phyloP scores from a whole-genome alignment of 2,329 filamentous ascomycete genomes.

The Ophiocordyceps robertsii region DNA sequence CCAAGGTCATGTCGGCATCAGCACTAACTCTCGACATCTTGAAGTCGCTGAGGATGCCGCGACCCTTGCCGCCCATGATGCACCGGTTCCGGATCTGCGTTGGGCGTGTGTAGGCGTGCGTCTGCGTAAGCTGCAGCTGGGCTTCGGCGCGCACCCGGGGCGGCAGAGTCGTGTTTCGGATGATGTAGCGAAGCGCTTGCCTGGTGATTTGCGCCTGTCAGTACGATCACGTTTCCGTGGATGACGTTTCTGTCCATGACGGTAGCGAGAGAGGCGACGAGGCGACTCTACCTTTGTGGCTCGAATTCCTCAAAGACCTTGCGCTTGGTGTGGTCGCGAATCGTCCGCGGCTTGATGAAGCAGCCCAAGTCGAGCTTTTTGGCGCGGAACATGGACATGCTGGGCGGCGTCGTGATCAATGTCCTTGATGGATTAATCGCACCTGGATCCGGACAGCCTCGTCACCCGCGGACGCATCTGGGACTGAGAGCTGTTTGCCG shows the following conservation, averaged over 20 bases:
- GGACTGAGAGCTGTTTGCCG: too few species aligned
- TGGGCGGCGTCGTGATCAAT: conserved; percentile 16
- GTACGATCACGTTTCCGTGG: neutral
- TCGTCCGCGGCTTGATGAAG: conserved; percentile 72
- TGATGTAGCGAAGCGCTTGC: conserved; percentile 85
- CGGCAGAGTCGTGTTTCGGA: conserved; percentile 81
- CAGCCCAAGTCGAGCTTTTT: conserved; percentile 85
- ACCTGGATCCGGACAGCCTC: too few species aligned
- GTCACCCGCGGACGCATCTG: too few species aligned
- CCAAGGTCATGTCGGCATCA: neutral
- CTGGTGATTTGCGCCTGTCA: conserved; percentile 28
- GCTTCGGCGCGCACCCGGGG: conserved; percentile 75
- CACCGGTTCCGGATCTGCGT: conserved; percentile 94
- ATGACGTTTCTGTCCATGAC: too few species aligned
- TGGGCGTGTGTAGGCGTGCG: conserved; percentile 89
- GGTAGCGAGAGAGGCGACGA: neutral
- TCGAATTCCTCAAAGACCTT: conserved; percentile 82
- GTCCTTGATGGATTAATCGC: too few species aligned
- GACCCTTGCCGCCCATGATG: conserved; percentile 77
- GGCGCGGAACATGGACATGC: conserved; percentile 73
- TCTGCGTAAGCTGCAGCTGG: conserved; percentile 82
- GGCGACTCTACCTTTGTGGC: conserved; percentile 58
- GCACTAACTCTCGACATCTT: conserved; percentile 74
- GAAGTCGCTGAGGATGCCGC: conserved; percentile 87
- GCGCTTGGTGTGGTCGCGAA: conserved; percentile 94